Evolutionary conservation across 2,329 filamentous ascomycete genomes (phyloP).

Genomic region (Trichoderma breve): DNA sequence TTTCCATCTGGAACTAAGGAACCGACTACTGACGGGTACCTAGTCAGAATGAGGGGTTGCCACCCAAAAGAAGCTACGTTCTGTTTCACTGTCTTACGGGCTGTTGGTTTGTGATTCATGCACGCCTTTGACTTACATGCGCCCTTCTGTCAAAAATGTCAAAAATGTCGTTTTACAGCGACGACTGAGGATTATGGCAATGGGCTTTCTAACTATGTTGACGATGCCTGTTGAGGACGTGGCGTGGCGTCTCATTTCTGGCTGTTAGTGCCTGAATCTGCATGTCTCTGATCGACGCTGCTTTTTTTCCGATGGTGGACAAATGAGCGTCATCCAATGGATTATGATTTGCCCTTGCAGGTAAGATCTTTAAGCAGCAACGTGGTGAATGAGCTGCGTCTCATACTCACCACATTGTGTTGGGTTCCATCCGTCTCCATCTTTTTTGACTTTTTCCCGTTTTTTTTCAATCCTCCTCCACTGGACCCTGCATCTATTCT

Average conservation of each 20-base stretch:
- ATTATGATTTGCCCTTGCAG: constrained; percentile 1
- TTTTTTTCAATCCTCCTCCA: not conserved
- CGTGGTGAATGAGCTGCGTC: not conserved
- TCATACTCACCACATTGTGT: not conserved
- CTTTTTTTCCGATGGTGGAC: not conserved
- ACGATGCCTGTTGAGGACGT: not conserved
- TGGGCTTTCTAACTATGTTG: not conserved
- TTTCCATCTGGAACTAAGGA: not conserved
- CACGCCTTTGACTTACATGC: not conserved
- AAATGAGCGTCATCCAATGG: not conserved
- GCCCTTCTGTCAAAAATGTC: not conserved
- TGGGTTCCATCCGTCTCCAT: not conserved
- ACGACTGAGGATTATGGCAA: not conserved
- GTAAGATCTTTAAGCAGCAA: not conserved
- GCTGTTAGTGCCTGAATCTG: not conserved
- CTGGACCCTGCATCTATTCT: not conserved
- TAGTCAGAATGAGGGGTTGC: not conserved
- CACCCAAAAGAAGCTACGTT: not conserved
- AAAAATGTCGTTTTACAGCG: not conserved
- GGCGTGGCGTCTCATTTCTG: not conserved
- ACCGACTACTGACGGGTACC: not conserved
- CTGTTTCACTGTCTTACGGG: not conserved
- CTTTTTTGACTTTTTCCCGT: not conserved
- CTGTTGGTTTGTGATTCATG: not conserved
- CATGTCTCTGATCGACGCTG: not conserved